Evolutionary conservation across 805 yeast genomes (phyloP), one percentile per base, ranked within the genome.

Genomic region (Lachancea kluyveri): DNA sequence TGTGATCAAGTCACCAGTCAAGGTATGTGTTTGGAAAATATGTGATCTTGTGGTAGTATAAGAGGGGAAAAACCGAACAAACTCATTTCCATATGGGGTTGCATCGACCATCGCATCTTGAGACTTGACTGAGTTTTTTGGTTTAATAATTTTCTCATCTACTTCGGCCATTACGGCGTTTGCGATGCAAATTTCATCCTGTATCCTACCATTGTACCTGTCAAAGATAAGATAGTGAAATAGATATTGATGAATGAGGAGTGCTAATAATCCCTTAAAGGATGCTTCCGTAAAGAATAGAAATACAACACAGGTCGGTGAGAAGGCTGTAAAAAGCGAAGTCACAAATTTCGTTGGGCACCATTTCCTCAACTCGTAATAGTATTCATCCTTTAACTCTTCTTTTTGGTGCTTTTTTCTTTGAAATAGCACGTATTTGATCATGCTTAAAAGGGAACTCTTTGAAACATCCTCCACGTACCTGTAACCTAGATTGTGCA

Each of bases 361-460:
- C 94, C 94, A 82, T 30, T 79, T 69, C 12, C 57, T 59, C 24
- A 82, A 51, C 36, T 72, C 70, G 74, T 80, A 79, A 20, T 67
- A 66, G 13, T 59, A 59, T 17, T 61, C 59, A 18, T 61, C 46
- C 14, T 38, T 26, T 1, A 34, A 31, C 9, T 42, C 54, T 2
- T 41, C 28, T 17, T 39, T 46, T 5, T 37, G 35, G 8, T 35
- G 26, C 3, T 33, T 17, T 20, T 29, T 26, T 8, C 26, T 28
- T 2, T 37, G 39, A 19, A 24, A 24, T 14, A 53, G 15, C 9
- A 43, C 35, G 20, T 30, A 35, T 14, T 42, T 42, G 3, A 53
- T 8, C 43, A 53, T 37, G 4, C 37, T 35, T 46, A 48, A 50
- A 7, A 52, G 16, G 3, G 58, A 46, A 17, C 42, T 35, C 20